Conservation (phyloP, 352 stramenopile species). For the Poterioochromonas sp. region DNA sequence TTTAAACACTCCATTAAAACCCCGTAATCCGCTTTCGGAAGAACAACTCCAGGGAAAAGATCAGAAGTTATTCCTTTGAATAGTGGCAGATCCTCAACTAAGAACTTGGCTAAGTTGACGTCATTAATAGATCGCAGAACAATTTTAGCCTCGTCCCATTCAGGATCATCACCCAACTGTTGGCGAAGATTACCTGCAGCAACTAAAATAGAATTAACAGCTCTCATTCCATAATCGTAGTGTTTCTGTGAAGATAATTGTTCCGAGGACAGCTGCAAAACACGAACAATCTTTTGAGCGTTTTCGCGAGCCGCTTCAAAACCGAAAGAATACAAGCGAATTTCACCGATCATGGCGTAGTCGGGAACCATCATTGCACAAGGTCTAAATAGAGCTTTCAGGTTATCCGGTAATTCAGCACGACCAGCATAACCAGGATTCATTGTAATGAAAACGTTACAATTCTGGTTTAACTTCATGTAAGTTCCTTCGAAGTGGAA, state of each 20-base stretch:
- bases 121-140: conserved; percentile 80
- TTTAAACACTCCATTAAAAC: conserved; percentile 66
- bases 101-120: conserved; percentile 86
- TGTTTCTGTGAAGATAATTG: conserved; percentile 84
- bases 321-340: conserved; percentile 80
- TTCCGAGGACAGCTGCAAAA: conserved; percentile 78
- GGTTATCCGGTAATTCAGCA: conserved; percentile 76
- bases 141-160: conserved; percentile 70
- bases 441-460: conserved; percentile 88
- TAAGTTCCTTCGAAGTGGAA: conserved; percentile 86
- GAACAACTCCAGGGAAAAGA: conserved; percentile 70
- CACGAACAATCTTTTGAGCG: conserved; percentile 79
- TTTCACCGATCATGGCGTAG: conserved; percentile 84
- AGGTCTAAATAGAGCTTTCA: conserved; percentile 82
- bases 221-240: conserved; percentile 90
- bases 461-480: conserved; percentile 78
- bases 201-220: conserved; percentile 85
- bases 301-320: conserved; percentile 75
- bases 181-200: conserved; percentile 76
- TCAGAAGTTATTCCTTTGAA: conserved; percentile 85
- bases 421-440: conserved; percentile 78
- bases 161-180: conserved; percentile 51
- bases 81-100: conserved; percentile 76
- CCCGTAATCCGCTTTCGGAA: conserved; percentile 69
- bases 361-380: conserved; percentile 91